A percentile compares a stretch with the other conserved stretches of the same genome.
phyloP scores from a whole-genome alignment of 345 rosid species.

The Acer saccharum region DNA sequence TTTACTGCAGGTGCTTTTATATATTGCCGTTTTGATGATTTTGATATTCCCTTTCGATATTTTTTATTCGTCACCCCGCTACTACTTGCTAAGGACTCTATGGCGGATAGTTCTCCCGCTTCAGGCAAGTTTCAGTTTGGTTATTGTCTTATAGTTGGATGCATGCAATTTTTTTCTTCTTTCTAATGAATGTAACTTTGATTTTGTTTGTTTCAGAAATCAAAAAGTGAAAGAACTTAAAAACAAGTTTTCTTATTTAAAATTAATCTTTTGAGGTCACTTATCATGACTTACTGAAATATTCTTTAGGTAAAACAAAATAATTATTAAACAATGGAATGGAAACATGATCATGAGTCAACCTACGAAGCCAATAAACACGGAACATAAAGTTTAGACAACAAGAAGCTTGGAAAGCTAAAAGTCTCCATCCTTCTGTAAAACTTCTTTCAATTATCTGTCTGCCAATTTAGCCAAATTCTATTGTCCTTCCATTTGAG shows the following conservation, averaged over 20 bases:
- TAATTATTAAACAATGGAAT: background rate
- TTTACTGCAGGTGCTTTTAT: conserved; percentile 73
- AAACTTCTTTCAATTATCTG: background rate
- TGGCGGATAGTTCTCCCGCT: conserved; percentile 88
- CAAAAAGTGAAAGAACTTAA: background rate
- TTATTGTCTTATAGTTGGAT: conserved; percentile 6
- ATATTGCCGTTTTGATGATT: conserved; percentile 61
- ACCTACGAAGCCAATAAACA: background rate
- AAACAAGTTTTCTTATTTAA: background rate
- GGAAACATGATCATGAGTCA: background rate
- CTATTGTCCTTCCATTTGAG: background rate
- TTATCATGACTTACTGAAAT: background rate
- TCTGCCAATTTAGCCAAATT: background rate
- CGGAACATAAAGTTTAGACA: background rate
- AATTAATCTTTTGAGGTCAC: conserved; percentile 5
- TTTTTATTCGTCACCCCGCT: conserved; percentile 78
- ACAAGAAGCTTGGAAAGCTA: background rate
- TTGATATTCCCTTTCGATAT: conserved; percentile 85
- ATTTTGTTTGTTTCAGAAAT: background rate
- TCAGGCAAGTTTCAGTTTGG: conserved; percentile 52
- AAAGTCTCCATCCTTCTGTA: background rate
- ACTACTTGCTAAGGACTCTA: conserved; percentile 81
- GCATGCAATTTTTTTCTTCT: conserved; percentile 6
- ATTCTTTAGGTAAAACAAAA: too few species aligned
- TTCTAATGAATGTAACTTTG: background rate